Percentiles rank a stretch among this genome's conserved stretches.
Evolutionary conservation across 176 grass and related monocot genomes (phyloP).

Genomic region (Urochloa ruziziensis): DNA sequence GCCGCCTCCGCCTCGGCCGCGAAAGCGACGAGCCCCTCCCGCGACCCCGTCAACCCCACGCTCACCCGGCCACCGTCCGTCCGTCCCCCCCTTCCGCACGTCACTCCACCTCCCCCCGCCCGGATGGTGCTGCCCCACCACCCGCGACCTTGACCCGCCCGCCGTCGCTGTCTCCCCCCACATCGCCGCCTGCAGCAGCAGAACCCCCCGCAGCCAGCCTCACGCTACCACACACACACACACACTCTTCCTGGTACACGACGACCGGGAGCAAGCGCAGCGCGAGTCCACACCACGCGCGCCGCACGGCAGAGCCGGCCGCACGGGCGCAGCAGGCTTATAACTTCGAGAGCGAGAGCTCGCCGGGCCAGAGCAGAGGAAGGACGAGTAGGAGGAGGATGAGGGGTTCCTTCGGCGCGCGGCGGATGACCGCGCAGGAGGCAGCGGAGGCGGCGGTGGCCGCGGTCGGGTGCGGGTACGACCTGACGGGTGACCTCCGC

Average conservation of each 20-base stretch:
- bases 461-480: conserved; percentile 73
- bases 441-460: conserved; percentile 68
- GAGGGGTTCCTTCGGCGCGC: neutral
- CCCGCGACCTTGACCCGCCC: conserved; percentile 35
- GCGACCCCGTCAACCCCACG: conserved; percentile 33
- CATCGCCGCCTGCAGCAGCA: neutral
- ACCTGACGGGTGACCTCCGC: conserved; percentile 53
- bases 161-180: conserved; percentile 29
- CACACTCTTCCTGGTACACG: neutral
- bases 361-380: too few species aligned
- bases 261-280: neutral
- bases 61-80: neutral
- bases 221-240: neutral
- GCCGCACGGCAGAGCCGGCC: neutral
- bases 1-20: neutral
- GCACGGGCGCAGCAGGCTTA: neutral
- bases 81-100: conserved; percentile 32
- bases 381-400: neutral
- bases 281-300: neutral
- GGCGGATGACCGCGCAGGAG: conserved; percentile 46
- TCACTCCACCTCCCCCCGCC: neutral
- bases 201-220: neutral
- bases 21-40: conserved; percentile 13
- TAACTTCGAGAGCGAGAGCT: neutral
- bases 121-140: neutral